These are phyloP conservation scores for Berkeleyomyces basicola DNA, from an alignment of 2,329 filamentous ascomycete genomes.

Conservation along the genomic window DNA sequence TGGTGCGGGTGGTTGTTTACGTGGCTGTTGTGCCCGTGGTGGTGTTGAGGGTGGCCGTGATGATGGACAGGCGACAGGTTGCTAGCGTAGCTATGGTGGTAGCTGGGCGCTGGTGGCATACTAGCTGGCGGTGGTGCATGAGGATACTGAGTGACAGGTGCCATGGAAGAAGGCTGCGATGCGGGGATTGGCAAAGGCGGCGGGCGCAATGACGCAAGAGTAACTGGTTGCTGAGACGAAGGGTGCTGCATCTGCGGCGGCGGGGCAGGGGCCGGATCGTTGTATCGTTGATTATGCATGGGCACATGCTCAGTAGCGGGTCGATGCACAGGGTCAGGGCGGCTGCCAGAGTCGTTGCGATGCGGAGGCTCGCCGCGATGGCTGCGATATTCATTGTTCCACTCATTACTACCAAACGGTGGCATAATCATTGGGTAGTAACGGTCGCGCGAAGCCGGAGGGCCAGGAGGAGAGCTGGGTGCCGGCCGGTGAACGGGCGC, in stretches of 20 bases:
- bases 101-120: constrained; percentile 20
- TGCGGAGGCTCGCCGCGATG: constrained; percentile 5
- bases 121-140: constrained; percentile 21
- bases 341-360: constrained; percentile 2
- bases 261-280: constrained; percentile 1
- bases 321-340: not conserved
- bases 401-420: constrained; percentile 2
- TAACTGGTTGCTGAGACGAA: constrained; percentile 15
- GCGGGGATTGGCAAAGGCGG: constrained; percentile 9
- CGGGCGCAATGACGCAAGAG: constrained; percentile 13
- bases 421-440: constrained; percentile 7
- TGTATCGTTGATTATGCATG: constrained; percentile 7
- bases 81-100: constrained; percentile 3
- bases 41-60: constrained; percentile 8
- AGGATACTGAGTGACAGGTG: constrained; percentile 15
- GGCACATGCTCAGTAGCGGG: not conserved
- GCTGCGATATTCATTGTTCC: constrained; percentile 7
- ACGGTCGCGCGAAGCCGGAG: not conserved
- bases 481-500: constrained; percentile 9
- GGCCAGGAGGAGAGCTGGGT: constrained; percentile 1
- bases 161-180: constrained; percentile 6
- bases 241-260: not conserved
- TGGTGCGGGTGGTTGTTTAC: constrained; percentile 3
- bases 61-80: constrained; percentile 4
- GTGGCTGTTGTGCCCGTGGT: constrained; percentile 1